These are phyloP conservation scores for Pyracantha coccinea DNA, from an alignment of 331 rosid genomes.

Conservation along the genomic window DNA sequence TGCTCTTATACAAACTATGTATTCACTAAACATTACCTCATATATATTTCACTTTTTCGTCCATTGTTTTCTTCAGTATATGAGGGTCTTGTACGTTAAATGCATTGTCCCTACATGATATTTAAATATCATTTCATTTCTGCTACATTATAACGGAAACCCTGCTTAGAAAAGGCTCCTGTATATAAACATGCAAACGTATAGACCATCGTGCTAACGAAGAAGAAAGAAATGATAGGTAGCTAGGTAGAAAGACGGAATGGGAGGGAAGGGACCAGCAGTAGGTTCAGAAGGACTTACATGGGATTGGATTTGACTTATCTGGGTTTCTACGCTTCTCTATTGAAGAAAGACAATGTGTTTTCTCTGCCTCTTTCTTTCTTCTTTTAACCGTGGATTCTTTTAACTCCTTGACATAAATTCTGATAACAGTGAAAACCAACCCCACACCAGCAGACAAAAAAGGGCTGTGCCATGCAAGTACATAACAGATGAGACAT, in stretches of 20 bases:
- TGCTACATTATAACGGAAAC: too few species aligned
- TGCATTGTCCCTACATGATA: too few species aligned
- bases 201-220: neutral
- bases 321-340: conserved; percentile 26
- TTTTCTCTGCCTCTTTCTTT: neutral
- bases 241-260: neutral
- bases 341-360: conserved; percentile 31
- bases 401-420: conserved; percentile 31
- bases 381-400: conserved; percentile 21
- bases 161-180: too few species aligned
- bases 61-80: too few species aligned
- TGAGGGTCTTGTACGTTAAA: too few species aligned
- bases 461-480: conserved; percentile 20
- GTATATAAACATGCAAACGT: too few species aligned
- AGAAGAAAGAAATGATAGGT: conserved; percentile 4
- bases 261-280: conserved; percentile 38
- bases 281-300: conserved; percentile 37
- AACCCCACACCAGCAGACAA: conserved; percentile 28
- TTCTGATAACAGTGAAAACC: conserved; percentile 19
- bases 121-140: too few species aligned
- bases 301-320: conserved; percentile 28
- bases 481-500: conserved; percentile 41
- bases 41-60: too few species aligned
- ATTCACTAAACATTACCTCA: too few species aligned
- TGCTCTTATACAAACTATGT: too few species aligned